A percentile compares a stretch with the other conserved stretches of the same genome.
Conservation (phyloP, 1,139 yeast genomes). For the Protomyces inundatus region DNA sequence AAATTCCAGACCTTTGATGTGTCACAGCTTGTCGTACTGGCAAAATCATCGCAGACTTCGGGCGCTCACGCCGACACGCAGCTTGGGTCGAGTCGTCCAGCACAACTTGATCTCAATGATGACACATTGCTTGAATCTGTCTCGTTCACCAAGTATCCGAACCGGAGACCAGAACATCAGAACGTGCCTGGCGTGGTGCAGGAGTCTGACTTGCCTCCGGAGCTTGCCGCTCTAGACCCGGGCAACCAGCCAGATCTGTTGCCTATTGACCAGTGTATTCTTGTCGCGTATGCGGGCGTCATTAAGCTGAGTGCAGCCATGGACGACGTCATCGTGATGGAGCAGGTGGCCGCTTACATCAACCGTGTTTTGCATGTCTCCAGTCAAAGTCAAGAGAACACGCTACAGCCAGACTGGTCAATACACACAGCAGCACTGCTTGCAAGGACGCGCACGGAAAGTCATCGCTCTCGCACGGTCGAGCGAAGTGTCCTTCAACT, state of each 20-base stretch:
- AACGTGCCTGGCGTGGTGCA: constrained; percentile 1
- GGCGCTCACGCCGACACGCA: not conserved
- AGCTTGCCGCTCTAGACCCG: constrained; percentile 57
- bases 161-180: not conserved
- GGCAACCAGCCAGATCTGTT: constrained; percentile 71
- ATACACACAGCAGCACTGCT: constrained; percentile 78
- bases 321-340: constrained; percentile 53
- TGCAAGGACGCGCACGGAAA: constrained; percentile 82
- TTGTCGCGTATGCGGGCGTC: constrained; percentile 61
- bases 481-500: constrained; percentile 92
- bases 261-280: constrained; percentile 65
- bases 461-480: constrained; percentile 73
- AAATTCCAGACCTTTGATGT: constrained; percentile 68
- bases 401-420: constrained; percentile 54
- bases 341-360: constrained; percentile 71
- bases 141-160: constrained; percentile 22
- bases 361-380: constrained; percentile 55
- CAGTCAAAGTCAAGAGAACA: not conserved
- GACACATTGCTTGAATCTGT: constrained; percentile 78
- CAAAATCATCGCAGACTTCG: constrained; percentile 42
- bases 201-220: constrained; percentile 55
- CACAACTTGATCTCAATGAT: constrained; percentile 50
- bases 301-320: constrained; percentile 50
- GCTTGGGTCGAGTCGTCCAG: constrained; percentile 39
- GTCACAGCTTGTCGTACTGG: constrained; percentile 73